These are phyloP conservation scores for Angomonas deanei DNA, from an alignment of 208 protist species.

Conservation along the genomic window DNA sequence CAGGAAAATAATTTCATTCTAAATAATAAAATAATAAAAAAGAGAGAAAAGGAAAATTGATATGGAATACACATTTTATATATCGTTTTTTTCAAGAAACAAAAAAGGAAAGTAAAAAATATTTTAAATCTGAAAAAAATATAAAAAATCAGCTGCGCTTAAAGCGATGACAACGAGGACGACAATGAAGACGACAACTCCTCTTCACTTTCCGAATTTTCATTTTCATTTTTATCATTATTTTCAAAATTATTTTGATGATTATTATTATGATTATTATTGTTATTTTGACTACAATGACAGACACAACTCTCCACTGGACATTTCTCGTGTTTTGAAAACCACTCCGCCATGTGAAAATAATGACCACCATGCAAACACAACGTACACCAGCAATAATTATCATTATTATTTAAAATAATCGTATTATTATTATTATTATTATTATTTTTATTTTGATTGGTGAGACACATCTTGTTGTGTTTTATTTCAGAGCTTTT, in stretches of 20 bases:
- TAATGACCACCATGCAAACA: conserved; percentile 87
- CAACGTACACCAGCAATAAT: conserved; percentile 65
- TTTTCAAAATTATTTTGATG: background rate
- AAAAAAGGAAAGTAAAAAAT: conserved; percentile 4
- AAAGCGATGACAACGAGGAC: no score
- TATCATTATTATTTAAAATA: no score
- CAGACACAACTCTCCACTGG: conserved; percentile 81
- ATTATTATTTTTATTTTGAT: background rate
- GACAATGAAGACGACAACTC: background rate
- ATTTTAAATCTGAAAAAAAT: conserved; percentile 2
- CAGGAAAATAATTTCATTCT: conserved; percentile 75
- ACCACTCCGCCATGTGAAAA: conserved; percentile 79
- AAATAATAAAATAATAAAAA: conserved; percentile 9
- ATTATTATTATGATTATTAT: conserved; percentile 31
- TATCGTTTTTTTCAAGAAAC: background rate
- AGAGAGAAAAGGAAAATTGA: conserved; percentile 7
- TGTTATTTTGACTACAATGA: conserved; percentile 42
- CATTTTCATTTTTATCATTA: background rate
- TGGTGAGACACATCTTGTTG: background rate
- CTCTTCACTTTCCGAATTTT: background rate
- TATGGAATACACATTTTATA: background rate
- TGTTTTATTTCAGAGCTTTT: conserved; percentile 17
- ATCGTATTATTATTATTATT: background rate
- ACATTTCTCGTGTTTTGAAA: conserved; percentile 76
- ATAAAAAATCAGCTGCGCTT: no score